Percentiles rank a stretch among this genome's conserved stretches.
phyloP scores from a whole-genome alignment of 257 asterid genomes.

The Thymus mandschuricus region DNA sequence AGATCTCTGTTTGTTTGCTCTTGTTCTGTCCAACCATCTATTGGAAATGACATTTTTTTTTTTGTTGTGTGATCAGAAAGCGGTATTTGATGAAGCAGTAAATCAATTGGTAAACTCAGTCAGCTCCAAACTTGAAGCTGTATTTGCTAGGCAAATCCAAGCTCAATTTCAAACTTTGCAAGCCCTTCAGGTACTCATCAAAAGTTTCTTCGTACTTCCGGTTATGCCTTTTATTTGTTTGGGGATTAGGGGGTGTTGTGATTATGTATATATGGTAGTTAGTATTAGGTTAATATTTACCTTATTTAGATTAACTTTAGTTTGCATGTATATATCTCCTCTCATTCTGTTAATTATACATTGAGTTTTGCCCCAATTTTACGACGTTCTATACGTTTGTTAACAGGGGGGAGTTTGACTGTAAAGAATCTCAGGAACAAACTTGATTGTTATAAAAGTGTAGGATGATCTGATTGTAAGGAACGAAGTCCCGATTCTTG shows the following conservation, averaged over 20 bases:
- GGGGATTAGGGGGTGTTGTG: neutral
- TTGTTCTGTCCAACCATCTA: neutral
- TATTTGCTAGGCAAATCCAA: slow-evolving; percentile 86
- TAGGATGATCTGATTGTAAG: neutral
- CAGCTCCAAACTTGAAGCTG: slow-evolving; percentile 78
- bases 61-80: slow-evolving; percentile 64
- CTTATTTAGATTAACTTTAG: no score
- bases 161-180: slow-evolving; percentile 93
- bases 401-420: neutral
- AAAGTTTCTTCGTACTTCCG: neutral
- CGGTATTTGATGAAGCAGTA: slow-evolving; percentile 90
- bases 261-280: no score
- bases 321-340: no score
- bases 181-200: slow-evolving; percentile 78
- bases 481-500: neutral
- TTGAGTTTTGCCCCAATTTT: no score
- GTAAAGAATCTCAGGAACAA: neutral
- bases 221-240: neutral
- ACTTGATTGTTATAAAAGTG: neutral
- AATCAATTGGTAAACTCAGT: slow-evolving; percentile 89
- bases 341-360: no score
- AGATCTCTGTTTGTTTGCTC: slow-evolving; percentile 18
- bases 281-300: no score
- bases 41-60: slow-evolving; percentile 33
- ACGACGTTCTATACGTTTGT: no score